Evolutionary conservation across 1,139 yeast genomes (phyloP).

Genomic region (Yamadazyma mexicana): DNA sequence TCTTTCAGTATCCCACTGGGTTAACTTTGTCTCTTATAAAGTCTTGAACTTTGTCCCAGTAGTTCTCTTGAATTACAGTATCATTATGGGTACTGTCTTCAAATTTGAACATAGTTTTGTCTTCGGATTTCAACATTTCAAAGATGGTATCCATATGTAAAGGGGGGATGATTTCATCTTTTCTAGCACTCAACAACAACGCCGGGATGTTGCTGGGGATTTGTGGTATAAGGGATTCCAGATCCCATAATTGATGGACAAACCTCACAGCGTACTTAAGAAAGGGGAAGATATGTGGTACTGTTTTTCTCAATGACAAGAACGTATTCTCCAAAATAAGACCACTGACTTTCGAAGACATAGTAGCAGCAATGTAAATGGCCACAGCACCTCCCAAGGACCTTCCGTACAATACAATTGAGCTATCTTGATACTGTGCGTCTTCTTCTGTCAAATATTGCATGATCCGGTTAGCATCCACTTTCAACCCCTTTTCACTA

Average conservation of each 20-base stretch:
- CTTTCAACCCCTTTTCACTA: conserved; percentile 74
- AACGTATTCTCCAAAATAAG: conserved; percentile 86
- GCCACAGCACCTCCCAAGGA: conserved; percentile 97
- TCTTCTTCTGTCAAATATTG: conserved; percentile 51
- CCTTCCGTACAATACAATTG: conserved; percentile 77
- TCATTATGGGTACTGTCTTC: conserved; percentile 74
- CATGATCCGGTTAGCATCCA: conserved; percentile 78
- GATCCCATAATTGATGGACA: conserved; percentile 84
- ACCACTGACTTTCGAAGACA: conserved; percentile 53
- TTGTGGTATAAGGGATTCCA: conserved; percentile 58
- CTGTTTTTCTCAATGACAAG: conserved; percentile 70
- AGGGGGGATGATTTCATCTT: conserved; percentile 93
- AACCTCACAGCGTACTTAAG: conserved; percentile 56
- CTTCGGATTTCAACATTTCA: conserved; percentile 44
- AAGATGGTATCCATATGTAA: conserved; percentile 68
- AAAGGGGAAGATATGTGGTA: conserved; percentile 79
- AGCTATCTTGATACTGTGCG: conserved; percentile 50
- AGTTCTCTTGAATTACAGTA: conserved; percentile 68
- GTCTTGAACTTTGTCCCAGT: conserved; percentile 67
- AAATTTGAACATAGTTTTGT: conserved; percentile 53
- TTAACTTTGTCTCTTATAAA: conserved; percentile 50
- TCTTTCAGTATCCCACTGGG: conserved; percentile 35
- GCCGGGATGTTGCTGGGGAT: conserved; percentile 62
- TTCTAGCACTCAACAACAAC: conserved; percentile 68
- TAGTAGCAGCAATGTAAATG: conserved; percentile 69